Evolutionary conservation across 805 yeast genomes (phyloP), one percentile per base, ranked within the genome.

Genomic region (Peterozyma xylosa): DNA sequence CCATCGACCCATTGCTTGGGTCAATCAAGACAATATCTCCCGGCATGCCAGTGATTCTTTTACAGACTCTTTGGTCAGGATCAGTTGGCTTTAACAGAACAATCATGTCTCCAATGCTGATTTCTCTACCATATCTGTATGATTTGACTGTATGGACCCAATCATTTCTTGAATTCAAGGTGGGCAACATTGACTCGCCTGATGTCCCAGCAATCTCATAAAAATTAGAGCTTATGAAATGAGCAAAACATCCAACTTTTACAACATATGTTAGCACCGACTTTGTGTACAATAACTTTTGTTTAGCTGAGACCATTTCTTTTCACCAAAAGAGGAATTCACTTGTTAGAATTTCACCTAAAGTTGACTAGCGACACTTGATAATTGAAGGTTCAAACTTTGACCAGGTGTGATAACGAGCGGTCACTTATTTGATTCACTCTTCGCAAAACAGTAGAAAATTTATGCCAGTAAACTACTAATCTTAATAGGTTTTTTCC

Each of bases 161-260:
- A 59, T 91, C 97, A 41, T 82, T 76, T 17, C 73, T 64, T 9
- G 82, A 76, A 42, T 82, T 80, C 17, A 93, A 63, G 0, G 98
- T 89, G 0, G 98, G 97, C 35, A 93, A 71, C 99, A 93, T 93
- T 27, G 96, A 86, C 57, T 89, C 97, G 2, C 99, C 99, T 50
- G 80, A 68, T 0, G 98, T 87, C 54, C 80, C 88, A 7, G 89
- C 75, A 58, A 82, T 78, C 56, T 86, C 95, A 56, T 78, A 82
- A 14, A 82, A 62, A 55, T 80, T 74, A 35, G 78, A 78, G 50
- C 78, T 85, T 9, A 82, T 57, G 10, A 89, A 66, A 60, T 90
- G 97, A 11, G 74, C 56, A 1, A 73, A 67, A 48, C 88, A 82
- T 3, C 84, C 80, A 3, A 81, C 78, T 30, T 86, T 60, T 9